Evolutionary conservation across 768 basidiomycete genomes (phyloP).

Genomic region (Porphyrellus cyaneotinctus): DNA sequence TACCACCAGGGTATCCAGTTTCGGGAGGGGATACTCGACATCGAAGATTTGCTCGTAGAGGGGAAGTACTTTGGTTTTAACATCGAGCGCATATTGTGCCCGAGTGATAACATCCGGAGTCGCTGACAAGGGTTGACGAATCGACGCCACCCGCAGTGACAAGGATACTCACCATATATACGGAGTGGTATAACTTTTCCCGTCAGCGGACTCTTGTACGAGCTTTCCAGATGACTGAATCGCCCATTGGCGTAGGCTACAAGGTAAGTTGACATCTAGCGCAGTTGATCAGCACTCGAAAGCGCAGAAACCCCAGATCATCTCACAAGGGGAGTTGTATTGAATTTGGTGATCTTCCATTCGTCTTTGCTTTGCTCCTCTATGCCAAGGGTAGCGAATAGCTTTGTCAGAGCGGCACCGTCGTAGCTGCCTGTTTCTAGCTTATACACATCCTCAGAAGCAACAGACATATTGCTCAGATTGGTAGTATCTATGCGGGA

Average conservation of each 20-base stretch:
- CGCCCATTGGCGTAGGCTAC: slow-evolving; percentile 83
- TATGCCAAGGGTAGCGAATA: slow-evolving; percentile 40
- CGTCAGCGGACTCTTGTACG: slow-evolving; percentile 74
- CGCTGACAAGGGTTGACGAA: slow-evolving; percentile 38
- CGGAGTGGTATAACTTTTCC: slow-evolving; percentile 78
- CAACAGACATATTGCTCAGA: slow-evolving; percentile 83
- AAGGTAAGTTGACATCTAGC: slow-evolving; percentile 79
- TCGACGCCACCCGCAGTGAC: neutral
- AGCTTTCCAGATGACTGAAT: slow-evolving; percentile 69
- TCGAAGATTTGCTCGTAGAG: slow-evolving; percentile 93
- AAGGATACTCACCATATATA: slow-evolving; percentile 61
- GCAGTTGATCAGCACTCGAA: neutral
- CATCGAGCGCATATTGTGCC: slow-evolving; percentile 82
- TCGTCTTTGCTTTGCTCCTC: slow-evolving; percentile 34
- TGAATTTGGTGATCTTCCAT: slow-evolving; percentile 84
- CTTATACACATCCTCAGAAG: slow-evolving; percentile 51
- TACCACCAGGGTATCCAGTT: slow-evolving; percentile 89
- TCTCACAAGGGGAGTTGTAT: slow-evolving; percentile 66
- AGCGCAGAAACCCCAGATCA: neutral
- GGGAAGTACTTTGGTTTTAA: slow-evolving; percentile 77
- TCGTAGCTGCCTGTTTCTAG: slow-evolving; percentile 29
- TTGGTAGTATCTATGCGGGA: slow-evolving; percentile 72
- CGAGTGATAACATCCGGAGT: slow-evolving; percentile 81
- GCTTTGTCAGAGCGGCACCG: slow-evolving; percentile 35
- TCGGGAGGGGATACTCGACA: slow-evolving; percentile 88